Base-by-base conservation (phyloP, 208 protist species). In the Phytomonas sp. region DNA sequence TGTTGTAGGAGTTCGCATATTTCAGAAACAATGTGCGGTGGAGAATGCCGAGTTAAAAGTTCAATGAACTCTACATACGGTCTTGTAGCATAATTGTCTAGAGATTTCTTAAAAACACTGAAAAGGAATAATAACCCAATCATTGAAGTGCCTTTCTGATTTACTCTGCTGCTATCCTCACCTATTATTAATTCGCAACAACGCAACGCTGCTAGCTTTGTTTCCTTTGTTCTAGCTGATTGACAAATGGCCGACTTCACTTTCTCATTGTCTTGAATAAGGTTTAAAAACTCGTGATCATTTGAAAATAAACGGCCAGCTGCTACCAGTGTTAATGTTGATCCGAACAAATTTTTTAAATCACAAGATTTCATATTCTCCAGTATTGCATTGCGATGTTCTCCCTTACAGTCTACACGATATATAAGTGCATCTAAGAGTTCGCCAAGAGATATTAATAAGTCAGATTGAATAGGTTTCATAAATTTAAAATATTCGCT, bases 351-450 rank as follows among this genome's bases (percentile, higher is more conserved):
- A 6, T 72, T 36, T 42, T 62, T 64, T 37, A 70, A 68, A 12
- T 78, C 71, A 6, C 73, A 29, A 37, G 56, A 71, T 29, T 75
- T 74, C 16, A 92, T 70, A 8, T 60, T 37, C 1, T 75, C 65
- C 0, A 94, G 64, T 52, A 94, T 72, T 37, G 76, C 78, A 26
- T 73, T 67, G 64, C 69, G 69, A 3, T 63, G 60, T 29, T 89
- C 76, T 2, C 72, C 84, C 7, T 60, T 83, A 71, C 77, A 84
- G 70, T 95, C 90, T 60, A 83, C 81, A 12, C 90, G 83, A 71
- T 92, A 95, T 52, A 90, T 66, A 56, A 95, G 69, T 14, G 83
- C 69, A 40, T 95, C 87, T 23, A 95, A 71, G 32, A 95, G 74
- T 23, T 70, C 62, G 23, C 84, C 78, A 19, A 91, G 69, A 23